Evolutionary conservation across 495 filamentous ascomycete genomes (phyloP).

Genomic region (Aspergillus ellipticus): DNA sequence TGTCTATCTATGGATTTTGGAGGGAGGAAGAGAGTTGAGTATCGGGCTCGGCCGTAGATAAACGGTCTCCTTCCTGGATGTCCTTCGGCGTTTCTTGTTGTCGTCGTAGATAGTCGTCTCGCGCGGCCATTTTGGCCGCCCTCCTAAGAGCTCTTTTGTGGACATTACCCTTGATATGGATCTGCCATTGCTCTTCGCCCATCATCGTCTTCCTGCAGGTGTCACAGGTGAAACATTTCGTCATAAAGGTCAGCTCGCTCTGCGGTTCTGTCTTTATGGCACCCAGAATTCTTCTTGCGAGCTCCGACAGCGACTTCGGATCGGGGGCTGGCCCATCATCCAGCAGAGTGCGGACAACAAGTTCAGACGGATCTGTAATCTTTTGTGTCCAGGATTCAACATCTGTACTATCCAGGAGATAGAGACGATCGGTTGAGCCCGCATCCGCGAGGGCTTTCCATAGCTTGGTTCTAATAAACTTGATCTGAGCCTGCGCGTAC

Average conservation of each 20-base stretch:
- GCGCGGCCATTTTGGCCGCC: conserved; percentile 27
- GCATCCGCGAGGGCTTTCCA: conserved; percentile 57
- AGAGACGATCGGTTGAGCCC: conserved; percentile 53
- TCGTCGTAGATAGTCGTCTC: conserved; percentile 24
- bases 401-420: conserved; percentile 72
- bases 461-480: conserved; percentile 84
- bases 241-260: conserved; percentile 34
- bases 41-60: conserved; percentile 1
- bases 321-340: conserved; percentile 49
- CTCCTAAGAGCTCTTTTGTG: conserved; percentile 51
- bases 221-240: conserved; percentile 58
- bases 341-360: conserved; percentile 60
- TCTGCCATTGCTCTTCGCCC: conserved; percentile 69
- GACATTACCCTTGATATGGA: conserved; percentile 64
- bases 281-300: conserved; percentile 52
- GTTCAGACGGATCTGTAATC: conserved; percentile 61
- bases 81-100: conserved; percentile 7
- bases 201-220: conserved; percentile 65
- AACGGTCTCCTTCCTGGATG: background rate
- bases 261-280: conserved; percentile 48
- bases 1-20: background rate
- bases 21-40: background rate
- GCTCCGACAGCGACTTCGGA: conserved; percentile 58
- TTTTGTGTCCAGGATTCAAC: conserved; percentile 48
- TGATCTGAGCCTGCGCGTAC: conserved; percentile 77